phyloP scores from a whole-genome alignment of 305 asterid species.

The Rubia balearica region DNA sequence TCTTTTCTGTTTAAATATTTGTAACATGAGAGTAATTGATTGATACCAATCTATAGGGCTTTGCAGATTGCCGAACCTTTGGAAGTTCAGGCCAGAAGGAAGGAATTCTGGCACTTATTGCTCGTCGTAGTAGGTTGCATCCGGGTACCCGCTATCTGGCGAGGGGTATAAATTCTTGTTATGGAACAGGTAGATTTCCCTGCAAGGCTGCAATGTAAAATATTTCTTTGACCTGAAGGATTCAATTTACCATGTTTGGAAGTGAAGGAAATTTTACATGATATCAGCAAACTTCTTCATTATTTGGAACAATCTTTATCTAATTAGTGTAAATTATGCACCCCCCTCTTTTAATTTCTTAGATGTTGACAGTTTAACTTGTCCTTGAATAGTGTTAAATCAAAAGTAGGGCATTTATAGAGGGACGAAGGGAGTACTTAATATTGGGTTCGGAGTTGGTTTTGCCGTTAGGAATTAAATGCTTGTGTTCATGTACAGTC shows the following conservation, averaged over 20 bases:
- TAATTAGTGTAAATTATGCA: neutral
- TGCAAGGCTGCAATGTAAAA: neutral
- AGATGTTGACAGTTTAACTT: no score
- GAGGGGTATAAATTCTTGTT: slow-evolving; percentile 91
- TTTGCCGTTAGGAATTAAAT: neutral
- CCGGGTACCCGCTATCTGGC: slow-evolving; percentile 98
- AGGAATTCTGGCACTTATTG: slow-evolving; percentile 85
- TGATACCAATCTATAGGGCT: slow-evolving; percentile 58
- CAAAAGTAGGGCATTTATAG: no score
- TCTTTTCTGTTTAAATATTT: neutral
- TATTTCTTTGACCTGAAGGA: slow-evolving; percentile 5
- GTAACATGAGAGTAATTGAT: slow-evolving; percentile 18
- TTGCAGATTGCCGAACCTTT: slow-evolving; percentile 80
- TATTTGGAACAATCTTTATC: neutral
- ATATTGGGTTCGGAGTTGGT: neutral
- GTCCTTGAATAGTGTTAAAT: no score
- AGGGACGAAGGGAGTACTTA: no score
- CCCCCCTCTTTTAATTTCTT: no score
- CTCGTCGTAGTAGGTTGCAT: slow-evolving; percentile 96
- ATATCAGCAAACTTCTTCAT: neutral
- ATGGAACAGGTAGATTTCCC: slow-evolving; percentile 64
- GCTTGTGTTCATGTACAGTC: neutral
- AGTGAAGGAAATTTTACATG: neutral
- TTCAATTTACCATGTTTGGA: neutral
- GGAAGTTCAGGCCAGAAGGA: slow-evolving; percentile 95